These are phyloP conservation scores for Calonectria ilicicola DNA, from an alignment of 2,329 filamentous ascomycete genomes.

Conservation along the genomic window DNA sequence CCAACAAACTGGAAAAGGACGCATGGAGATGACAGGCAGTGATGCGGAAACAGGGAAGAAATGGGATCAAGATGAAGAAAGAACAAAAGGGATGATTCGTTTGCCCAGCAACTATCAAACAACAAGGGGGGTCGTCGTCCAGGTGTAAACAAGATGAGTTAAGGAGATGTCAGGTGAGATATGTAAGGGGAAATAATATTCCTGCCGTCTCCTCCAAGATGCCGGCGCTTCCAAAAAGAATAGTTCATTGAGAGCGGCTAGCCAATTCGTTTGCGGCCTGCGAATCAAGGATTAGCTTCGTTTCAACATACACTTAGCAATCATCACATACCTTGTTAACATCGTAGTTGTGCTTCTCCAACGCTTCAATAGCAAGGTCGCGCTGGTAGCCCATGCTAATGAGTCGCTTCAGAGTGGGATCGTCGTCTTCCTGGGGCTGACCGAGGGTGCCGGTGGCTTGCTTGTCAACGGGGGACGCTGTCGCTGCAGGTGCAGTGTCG, in stretches of 20 bases:
- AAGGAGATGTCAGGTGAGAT: constrained; percentile 32
- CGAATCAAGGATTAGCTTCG: constrained; percentile 27
- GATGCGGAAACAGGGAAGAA: constrained; percentile 17
- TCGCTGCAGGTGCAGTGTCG: constrained; percentile 63
- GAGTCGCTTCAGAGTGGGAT: constrained; percentile 89
- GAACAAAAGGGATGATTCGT: constrained; percentile 32
- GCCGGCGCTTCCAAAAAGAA: constrained; percentile 14
- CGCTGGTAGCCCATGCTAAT: constrained; percentile 90
- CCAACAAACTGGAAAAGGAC: constrained; percentile 29
- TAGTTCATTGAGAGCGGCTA: constrained; percentile 59
- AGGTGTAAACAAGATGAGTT: constrained; percentile 27
- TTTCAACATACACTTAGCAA: neutral
- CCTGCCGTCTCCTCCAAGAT: constrained; percentile 7
- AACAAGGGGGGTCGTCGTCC: constrained; percentile 35
- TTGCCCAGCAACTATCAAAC: constrained; percentile 39
- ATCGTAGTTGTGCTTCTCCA: constrained; percentile 97
- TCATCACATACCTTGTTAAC: constrained; percentile 81
- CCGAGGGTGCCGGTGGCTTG: constrained; percentile 23
- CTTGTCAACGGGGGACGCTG: constrained; percentile 31
- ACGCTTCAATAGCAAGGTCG: constrained; percentile 77
- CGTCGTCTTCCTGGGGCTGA: constrained; percentile 77
- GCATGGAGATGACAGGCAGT: constrained; percentile 25
- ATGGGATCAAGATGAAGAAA: neutral
- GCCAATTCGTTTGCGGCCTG: constrained; percentile 68
- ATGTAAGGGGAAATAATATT: constrained; percentile 32